Evolutionary conservation across 768 basidiomycete species (phyloP).

Genomic region (Phaeotremella fagi): DNA sequence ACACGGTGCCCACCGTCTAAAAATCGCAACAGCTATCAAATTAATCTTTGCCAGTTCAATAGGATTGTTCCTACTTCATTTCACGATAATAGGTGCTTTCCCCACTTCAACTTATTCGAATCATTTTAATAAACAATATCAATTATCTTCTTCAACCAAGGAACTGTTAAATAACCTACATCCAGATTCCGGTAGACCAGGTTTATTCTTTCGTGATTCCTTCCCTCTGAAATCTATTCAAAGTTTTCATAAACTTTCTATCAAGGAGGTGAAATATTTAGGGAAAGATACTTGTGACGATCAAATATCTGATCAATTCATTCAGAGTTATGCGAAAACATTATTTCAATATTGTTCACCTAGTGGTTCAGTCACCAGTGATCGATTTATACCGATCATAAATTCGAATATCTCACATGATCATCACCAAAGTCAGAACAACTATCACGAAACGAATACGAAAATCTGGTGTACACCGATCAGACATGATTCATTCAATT

Average conservation of each 20-base stretch:
- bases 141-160: neutral
- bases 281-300: slow-evolving; percentile 31
- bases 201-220: slow-evolving; percentile 32
- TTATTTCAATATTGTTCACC: slow-evolving; percentile 21
- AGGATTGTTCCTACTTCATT: slow-evolving; percentile 17
- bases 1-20: neutral
- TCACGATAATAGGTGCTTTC: slow-evolving; percentile 18
- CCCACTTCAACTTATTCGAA: slow-evolving; percentile 13
- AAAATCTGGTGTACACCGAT: slow-evolving; percentile 31
- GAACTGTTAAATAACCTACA: slow-evolving; percentile 7
- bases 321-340: slow-evolving; percentile 30
- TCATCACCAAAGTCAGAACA: neutral
- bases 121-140: neutral
- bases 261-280: slow-evolving; percentile 21
- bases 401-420: slow-evolving; percentile 4
- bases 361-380: neutral
- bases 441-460: slow-evolving; percentile 4
- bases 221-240: slow-evolving; percentile 25
- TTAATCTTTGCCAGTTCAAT: neutral
- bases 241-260: slow-evolving; percentile 27
- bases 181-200: slow-evolving; percentile 16
- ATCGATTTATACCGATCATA: neutral
- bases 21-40: slow-evolving; percentile 6
- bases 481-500: slow-evolving; percentile 18
- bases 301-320: slow-evolving; percentile 21